Evolutionary conservation across 148 eudicot species (phyloP).

Genomic region (Chenopodium quinoa): DNA sequence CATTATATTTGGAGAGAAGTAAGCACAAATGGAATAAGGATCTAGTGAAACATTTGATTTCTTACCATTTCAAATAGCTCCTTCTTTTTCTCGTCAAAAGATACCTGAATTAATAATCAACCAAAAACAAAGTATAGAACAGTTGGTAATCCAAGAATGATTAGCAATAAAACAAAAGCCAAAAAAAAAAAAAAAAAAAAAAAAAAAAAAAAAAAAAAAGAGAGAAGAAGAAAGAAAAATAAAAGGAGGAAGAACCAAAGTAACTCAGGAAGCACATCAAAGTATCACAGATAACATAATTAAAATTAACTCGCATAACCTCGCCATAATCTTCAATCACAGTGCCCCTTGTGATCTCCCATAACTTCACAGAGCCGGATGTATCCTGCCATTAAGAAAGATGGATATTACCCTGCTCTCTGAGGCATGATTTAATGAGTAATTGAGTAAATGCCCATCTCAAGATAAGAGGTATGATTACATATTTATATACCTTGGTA

Average conservation of each 20-base stretch:
- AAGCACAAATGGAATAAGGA: not conserved
- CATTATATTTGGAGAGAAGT: constrained; percentile 5
- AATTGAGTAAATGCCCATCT: not conserved
- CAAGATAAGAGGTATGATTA: not conserved
- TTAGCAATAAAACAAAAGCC: not conserved
- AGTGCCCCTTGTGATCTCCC: constrained; percentile 91
- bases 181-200: too few relatives aligned
- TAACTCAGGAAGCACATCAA: not conserved
- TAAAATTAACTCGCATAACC: constrained; percentile 40
- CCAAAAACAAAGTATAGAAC: not conserved
- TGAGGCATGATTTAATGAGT: not conserved
- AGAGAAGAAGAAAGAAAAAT: not conserved
- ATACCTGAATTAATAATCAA: constrained; percentile 47
- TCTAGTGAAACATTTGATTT: constrained; percentile 9
- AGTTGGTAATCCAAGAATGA: constrained; percentile 14
- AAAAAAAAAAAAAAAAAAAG: too few relatives aligned
- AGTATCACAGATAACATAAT: not conserved
- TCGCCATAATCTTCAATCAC: constrained; percentile 78
- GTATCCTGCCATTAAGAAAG: constrained; percentile 56
- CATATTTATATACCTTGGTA: constrained; percentile 60
- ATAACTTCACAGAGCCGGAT: constrained; percentile 86
- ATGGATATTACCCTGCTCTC: not conserved
- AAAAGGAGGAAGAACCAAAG: not conserved
- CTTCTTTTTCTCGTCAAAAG: constrained; percentile 85
- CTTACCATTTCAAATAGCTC: constrained; percentile 94